Evolutionary conservation across 495 filamentous ascomycete genomes (phyloP), one percentile per base, ranked within the genome.

Genomic region (Platismatia glauca): DNA sequence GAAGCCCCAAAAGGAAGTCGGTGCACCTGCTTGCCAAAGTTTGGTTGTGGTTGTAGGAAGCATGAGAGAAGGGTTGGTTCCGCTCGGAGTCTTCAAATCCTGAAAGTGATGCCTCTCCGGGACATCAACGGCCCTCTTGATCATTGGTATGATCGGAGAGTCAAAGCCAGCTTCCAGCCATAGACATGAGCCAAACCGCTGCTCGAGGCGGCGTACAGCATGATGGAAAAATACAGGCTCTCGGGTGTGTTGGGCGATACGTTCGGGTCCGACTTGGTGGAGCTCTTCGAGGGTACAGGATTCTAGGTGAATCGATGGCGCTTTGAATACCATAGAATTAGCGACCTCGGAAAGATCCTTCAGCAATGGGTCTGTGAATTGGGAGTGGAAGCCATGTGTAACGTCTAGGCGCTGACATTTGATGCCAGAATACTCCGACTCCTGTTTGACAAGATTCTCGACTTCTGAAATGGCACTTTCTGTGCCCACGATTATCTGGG

Each of bases 101-200:
- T 61, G 46, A 35, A 64, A 64, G 57, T 20, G 15, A 31, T 60
- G 58, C 20, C 18, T 35, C n/a, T 60, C 41, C 57, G 22, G 43
- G 35, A 0, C 22, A 38, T 37, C 66, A 0, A 78, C 41, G 9
- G 76, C 75, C 2, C 74, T 68, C 38, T 68, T 66, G 5, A 71
- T 73, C 74, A 83, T 80, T 0, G 58, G 59, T 0, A 74, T 81
- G 22, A 83, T 72, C 1, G 76, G 73, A 0, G 80, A 80, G 48
- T 71, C 73, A 7, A 78, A 79, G 0, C 81, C 81, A 18, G 80
- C 79, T 59, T 84, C 82, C 0, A 84, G 72, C 71, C 73, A 84
- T 5, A 78, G 71, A 33, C 70, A 70, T 0, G 66, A 39, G 0
- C 71, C 67, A 55, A 75, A 71, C 9, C 68, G 44, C 33, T 73